A percentile compares a stretch with the other conserved stretches of the same genome.
Conservation (phyloP, 768 basidiomycete genomes). For the Sporobolomyces pararoseus region DNA sequence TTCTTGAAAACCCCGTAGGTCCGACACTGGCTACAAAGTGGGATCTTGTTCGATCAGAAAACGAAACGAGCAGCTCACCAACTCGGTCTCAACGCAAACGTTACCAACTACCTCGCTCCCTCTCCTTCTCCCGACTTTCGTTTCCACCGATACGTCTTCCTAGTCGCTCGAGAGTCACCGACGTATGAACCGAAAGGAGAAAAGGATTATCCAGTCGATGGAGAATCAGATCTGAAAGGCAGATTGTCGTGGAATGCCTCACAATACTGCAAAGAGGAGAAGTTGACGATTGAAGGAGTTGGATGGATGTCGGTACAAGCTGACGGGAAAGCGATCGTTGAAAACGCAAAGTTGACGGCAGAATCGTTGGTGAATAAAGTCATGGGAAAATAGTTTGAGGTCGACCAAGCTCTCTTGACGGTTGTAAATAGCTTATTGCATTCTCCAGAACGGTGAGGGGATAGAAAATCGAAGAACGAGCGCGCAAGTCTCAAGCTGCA, state of each 20-base stretch:
- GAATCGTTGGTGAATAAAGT: constrained; percentile 26
- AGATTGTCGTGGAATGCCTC: constrained; percentile 1
- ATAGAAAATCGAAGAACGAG: too few species aligned
- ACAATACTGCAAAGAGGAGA: constrained; percentile 26
- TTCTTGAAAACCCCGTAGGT: too few species aligned
- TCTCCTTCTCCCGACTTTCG: constrained; percentile 5
- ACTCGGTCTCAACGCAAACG: constrained; percentile 8
- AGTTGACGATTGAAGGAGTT: constrained; percentile 25
- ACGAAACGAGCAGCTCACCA: constrained; percentile 21
- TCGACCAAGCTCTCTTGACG: too few species aligned
- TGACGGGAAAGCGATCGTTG: neutral
- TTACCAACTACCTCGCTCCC: constrained; percentile 20
- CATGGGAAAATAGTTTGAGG: constrained; percentile 22
- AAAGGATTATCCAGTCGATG: constrained; percentile 14
- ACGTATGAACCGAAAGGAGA: constrained; percentile 9
- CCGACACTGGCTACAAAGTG: constrained; percentile 25
- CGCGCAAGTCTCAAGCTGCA: too few species aligned
- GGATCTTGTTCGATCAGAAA: constrained; percentile 23
- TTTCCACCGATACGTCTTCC: constrained; percentile 33
- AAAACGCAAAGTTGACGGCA: constrained; percentile 19
- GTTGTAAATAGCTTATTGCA: too few species aligned
- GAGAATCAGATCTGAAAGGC: constrained; percentile 27
- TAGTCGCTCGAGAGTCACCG: constrained; percentile 11
- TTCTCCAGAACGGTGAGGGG: too few species aligned
- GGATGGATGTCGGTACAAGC: constrained; percentile 27